Percentiles rank a stretch among this genome's conserved stretches.
Evolutionary conservation across 1,139 yeast species (phyloP).

Genomic region (Zygoascus hellenicus): DNA sequence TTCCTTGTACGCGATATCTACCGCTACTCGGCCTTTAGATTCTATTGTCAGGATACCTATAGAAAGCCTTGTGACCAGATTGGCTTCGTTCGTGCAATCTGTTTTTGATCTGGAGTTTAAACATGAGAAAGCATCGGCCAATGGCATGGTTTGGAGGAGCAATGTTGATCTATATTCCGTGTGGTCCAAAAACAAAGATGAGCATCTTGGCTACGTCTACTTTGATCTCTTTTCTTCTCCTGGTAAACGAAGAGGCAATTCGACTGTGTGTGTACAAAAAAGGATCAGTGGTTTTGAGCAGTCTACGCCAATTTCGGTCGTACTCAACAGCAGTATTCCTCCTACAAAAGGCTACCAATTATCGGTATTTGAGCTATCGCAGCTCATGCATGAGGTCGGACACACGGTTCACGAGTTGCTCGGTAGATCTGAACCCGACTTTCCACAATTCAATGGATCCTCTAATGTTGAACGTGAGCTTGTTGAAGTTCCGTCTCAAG

Average conservation of each 20-base stretch:
- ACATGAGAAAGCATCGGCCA: background rate
- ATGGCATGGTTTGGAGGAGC: constrained; percentile 2
- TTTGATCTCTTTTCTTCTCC: constrained; percentile 4
- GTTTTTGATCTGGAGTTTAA: constrained; percentile 6
- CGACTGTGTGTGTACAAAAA: constrained; percentile 5
- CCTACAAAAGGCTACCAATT: background rate
- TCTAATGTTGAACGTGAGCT: constrained; percentile 49
- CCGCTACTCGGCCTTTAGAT: background rate
- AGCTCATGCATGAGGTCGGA: constrained; percentile 8
- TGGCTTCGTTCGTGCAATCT: background rate
- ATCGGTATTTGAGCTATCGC: constrained; percentile 3
- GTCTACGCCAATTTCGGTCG: background rate
- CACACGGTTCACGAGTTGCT: constrained; percentile 8
- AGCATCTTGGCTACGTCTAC: constrained; percentile 5
- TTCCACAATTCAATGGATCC: constrained; percentile 8
- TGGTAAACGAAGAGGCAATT: constrained; percentile 2
- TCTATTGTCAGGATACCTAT: constrained; percentile 1
- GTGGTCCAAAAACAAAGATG: background rate
- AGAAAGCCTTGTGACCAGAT: background rate
- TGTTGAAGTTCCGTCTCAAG: constrained; percentile 85
- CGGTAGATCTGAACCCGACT: background rate
- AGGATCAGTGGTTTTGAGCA: background rate
- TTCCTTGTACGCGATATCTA: background rate
- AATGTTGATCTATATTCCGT: constrained; percentile 6
- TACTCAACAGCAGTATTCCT: constrained; percentile 2